Percentiles rank a stretch among this genome's conserved stretches.
phyloP scores from a whole-genome alignment of 2,329 filamentous ascomycete genomes.

The Reticulascus tulasneorum region DNA sequence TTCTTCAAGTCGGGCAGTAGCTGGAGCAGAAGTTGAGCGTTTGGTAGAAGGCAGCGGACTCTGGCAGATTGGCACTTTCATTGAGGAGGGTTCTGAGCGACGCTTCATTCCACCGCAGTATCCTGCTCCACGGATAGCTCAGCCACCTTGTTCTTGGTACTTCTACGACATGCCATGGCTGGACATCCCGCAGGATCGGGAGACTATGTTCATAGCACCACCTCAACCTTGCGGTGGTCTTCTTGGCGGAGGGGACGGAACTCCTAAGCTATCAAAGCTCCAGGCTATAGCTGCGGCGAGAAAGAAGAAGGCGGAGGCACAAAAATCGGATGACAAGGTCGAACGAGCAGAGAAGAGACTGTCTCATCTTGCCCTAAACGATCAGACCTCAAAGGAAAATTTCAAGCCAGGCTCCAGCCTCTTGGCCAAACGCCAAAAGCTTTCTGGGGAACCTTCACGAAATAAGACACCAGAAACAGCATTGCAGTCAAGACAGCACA shows the following conservation, averaged over 20 bases:
- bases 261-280: constrained; percentile 82
- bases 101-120: constrained; percentile 4
- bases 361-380: constrained; percentile 16
- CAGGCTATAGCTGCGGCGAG: constrained; percentile 83
- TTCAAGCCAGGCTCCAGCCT: constrained; percentile 13
- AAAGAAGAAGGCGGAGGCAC: constrained; percentile 69
- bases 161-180: constrained; percentile 88
- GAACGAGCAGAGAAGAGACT: constrained; percentile 24
- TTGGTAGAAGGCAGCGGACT: constrained; percentile 14
- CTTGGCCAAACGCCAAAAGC: constrained; percentile 17
- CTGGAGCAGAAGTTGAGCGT: constrained; percentile 15
- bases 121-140: constrained; percentile 16
- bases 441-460: constrained; percentile 17
- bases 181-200: constrained; percentile 61
- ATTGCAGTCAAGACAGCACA: too few species aligned
- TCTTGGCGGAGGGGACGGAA: constrained; percentile 67
- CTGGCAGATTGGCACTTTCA: constrained; percentile 2
- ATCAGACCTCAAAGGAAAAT: constrained; percentile 17
- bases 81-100: not conserved
- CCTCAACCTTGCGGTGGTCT: constrained; percentile 59
- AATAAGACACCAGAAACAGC: too few species aligned
- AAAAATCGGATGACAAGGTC: constrained; percentile 22
- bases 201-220: constrained; percentile 60
- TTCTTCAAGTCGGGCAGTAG: constrained; percentile 6
- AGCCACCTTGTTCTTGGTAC: constrained; percentile 46